Evolutionary conservation across 2,329 filamentous ascomycete genomes (phyloP), one percentile per base, ranked within the genome.

Genomic region (Exutisphaerella laricina): DNA sequence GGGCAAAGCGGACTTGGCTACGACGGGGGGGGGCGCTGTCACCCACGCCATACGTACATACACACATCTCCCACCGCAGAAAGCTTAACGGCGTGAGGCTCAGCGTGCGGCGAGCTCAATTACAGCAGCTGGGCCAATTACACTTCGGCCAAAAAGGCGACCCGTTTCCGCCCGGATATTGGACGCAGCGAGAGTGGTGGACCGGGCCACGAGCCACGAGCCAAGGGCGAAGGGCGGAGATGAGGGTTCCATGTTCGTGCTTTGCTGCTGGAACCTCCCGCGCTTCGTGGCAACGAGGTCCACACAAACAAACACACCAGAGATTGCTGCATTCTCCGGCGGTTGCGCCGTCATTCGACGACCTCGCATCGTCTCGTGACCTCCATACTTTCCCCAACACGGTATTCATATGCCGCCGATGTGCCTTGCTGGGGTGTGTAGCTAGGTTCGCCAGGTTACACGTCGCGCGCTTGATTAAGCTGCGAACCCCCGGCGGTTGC

Each of bases 211-310:
- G 17, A 35, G 43, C 44, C 49, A 50, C 45, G 47, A 46, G 47
- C 47, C 47, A 45, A 53, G 44, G 39, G 37, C 45, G 44, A 47
- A 53, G 48, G 23, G 48, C n/a, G n/a, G n/a, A n/a, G n/a, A n/a
- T 52, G 47, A 53, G 34, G 29, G 40, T 33, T 41, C 39, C 39
- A 25, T 17, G 14, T 18, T 41, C 13, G 12, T 41, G 39, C 39
- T 34, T 17, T 28, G 25, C 25, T 28, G 25, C 25, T n/a, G 25
- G 25, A 28, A n/a, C n/a, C n/a, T 28, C 32, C 18, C 32, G 23
- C 32, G 32, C 18, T 35, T 22, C 33, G 33, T 20, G 33, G 33
- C 33, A 35, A 40, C 18, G 28, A 34, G 41, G 26, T 26, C n/a
- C 38, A 29, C 42, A 20, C 23, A 39, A 45, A 45, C 36, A 45